Conservation (phyloP, 768 basidiomycete species). For the Coprinopsis strossmayeri region DNA sequence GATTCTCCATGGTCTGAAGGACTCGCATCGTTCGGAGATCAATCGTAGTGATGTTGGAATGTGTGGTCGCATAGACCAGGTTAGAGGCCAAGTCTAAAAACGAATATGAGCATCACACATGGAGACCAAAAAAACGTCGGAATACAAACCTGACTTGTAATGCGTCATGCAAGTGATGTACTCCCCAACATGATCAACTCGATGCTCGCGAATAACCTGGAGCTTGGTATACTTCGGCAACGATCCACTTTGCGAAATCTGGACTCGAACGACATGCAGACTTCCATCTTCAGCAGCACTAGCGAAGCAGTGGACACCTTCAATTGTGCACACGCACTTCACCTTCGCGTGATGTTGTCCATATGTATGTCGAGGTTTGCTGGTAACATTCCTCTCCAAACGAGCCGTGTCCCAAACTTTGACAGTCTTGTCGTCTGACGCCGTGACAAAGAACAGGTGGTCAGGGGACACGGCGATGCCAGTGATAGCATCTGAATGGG, state of each 20-base stretch:
- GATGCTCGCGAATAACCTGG: conserved; percentile 76
- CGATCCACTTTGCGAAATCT: conserved; percentile 57
- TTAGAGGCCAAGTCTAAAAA: conserved; percentile 62
- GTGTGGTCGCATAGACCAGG: conserved; percentile 80
- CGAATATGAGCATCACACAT: background rate
- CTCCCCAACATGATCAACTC: conserved; percentile 65
- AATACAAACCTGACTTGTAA: conserved; percentile 26
- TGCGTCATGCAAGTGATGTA: conserved; percentile 82
- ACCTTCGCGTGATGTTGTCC: conserved; percentile 53
- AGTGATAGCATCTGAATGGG: conserved; percentile 77
- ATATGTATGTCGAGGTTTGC: conserved; percentile 71
- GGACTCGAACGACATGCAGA: conserved; percentile 78
- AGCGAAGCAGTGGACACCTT: conserved; percentile 85
- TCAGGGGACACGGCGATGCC: conserved; percentile 86
- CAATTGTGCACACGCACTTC: conserved; percentile 71
- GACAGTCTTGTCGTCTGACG: conserved; percentile 90
- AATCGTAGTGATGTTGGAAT: conserved; percentile 65
- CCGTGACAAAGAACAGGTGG: conserved; percentile 89
- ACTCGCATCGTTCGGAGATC: conserved; percentile 84
- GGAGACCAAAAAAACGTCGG: background rate
- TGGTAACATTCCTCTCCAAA: conserved; percentile 91
- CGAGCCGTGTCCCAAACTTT: conserved; percentile 91
- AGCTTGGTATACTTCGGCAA: conserved; percentile 81
- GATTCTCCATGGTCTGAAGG: conserved; percentile 74
- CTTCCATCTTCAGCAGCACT: conserved; percentile 82